Conservation (phyloP, 2,329 filamentous ascomycete genomes). For the Aspergillus pseudoterreus region DNA sequence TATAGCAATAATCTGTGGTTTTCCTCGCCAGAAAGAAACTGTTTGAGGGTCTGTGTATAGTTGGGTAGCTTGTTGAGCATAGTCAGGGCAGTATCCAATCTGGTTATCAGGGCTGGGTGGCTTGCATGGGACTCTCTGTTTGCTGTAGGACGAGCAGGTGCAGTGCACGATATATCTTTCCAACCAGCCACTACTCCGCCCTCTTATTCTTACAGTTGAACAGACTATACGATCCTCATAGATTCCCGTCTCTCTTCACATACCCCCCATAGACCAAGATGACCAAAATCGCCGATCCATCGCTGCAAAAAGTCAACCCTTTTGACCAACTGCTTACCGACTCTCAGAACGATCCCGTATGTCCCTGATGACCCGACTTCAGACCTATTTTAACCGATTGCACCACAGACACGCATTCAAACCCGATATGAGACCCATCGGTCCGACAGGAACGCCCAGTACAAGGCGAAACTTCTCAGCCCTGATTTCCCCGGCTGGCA, state of each 20-base stretch:
- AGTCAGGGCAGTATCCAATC: no score
- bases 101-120: no score
- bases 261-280: constrained; percentile 3
- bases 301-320: constrained; percentile 53
- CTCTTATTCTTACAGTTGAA: no score
- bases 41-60: no score
- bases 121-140: no score
- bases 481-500: constrained; percentile 65
- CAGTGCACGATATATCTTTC: no score
- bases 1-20: not conserved
- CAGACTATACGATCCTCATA: no score
- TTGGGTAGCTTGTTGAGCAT: no score
- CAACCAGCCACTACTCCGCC: no score
- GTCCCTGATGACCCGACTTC: constrained; percentile 19
- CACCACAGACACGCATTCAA: constrained; percentile 53
- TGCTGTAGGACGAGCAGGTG: no score
- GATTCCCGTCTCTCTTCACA: not conserved
- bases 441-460: constrained; percentile 68
- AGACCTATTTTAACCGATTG: not conserved
- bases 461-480: constrained; percentile 69
- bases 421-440: constrained; percentile 71
- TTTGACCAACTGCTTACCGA: constrained; percentile 69
- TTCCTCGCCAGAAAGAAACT: no score
- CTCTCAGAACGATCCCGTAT: constrained; percentile 65
- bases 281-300: not conserved